phyloP scores from a whole-genome alignment of 192 early-diverging fungal genomes.

The Lobosporangium transversale region DNA sequence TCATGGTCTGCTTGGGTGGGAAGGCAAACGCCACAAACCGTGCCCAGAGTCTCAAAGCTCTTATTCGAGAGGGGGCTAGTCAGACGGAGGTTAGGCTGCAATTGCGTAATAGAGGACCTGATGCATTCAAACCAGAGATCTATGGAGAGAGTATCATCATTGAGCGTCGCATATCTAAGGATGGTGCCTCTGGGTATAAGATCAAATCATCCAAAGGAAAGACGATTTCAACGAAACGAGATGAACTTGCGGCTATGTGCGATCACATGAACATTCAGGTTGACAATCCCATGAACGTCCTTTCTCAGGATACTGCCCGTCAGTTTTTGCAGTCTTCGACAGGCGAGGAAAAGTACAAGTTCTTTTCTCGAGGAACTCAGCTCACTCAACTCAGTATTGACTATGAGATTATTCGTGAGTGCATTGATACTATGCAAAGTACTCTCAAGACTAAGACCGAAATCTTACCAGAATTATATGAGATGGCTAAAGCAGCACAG shows the following conservation, averaged over 20 bases:
- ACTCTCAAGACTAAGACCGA: conserved; percentile 70
- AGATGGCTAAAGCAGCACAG: conserved; percentile 72
- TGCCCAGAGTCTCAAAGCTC: conserved; percentile 74
- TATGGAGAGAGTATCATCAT: conserved; percentile 87
- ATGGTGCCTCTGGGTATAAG: conserved; percentile 78
- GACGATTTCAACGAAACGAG: conserved; percentile 77
- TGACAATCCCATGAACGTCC: conserved; percentile 92
- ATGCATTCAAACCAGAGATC: conserved; percentile 81
- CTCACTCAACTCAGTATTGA: conserved; percentile 81
- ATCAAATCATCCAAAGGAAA: conserved; percentile 76
- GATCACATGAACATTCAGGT: conserved; percentile 93
- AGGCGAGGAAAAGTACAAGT: conserved; percentile 89
- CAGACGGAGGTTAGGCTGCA: conserved; percentile 74
- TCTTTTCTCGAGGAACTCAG: conserved; percentile 90
- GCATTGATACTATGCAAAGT: conserved; percentile 60
- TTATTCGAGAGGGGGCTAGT: conserved; percentile 85
- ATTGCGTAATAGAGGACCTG: conserved; percentile 84
- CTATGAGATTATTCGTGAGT: conserved; percentile 70
- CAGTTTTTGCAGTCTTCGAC: conserved; percentile 87
- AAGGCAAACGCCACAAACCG: conserved; percentile 90
- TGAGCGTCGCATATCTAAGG: conserved; percentile 77
- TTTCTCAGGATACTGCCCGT: conserved; percentile 93
- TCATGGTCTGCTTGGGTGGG: conserved; percentile 92
- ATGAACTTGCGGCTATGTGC: conserved; percentile 83
- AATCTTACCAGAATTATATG: conserved; percentile 76